A percentile compares a stretch with the other conserved stretches of the same genome.
phyloP scores from a whole-genome alignment of 2,329 filamentous ascomycete species.

The Helminthosporium solani region DNA sequence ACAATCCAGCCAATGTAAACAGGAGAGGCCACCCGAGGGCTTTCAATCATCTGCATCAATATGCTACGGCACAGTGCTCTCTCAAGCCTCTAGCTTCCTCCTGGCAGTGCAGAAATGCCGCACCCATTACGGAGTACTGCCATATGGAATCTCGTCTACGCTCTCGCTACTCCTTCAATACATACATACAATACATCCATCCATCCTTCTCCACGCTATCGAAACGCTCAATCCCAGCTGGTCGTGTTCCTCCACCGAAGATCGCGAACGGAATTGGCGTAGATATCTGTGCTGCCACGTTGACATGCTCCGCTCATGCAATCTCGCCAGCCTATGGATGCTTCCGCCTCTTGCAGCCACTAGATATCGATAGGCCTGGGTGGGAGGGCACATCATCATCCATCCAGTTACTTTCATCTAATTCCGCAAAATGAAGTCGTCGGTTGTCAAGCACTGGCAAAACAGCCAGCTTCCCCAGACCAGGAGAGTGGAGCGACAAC shows the following conservation, averaged over 20 bases:
- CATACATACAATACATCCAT: no score
- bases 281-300: constrained; percentile 7
- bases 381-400: no score
- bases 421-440: constrained; percentile 9
- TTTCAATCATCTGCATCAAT: neutral
- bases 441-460: constrained; percentile 3
- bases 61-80: no score
- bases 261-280: constrained; percentile 9
- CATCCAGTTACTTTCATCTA: neutral
- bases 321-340: constrained; percentile 2
- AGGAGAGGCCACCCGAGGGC: constrained; percentile 3
- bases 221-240: constrained; percentile 1
- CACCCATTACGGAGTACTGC: no score
- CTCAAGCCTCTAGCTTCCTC: no score
- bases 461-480: neutral
- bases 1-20: constrained; percentile 3
- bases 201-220: constrained; percentile 2
- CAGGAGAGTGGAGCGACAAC: neutral
- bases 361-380: no score
- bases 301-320: neutral
- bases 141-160: constrained; percentile 7
- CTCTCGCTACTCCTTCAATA: neutral
- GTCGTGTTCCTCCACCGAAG: constrained; percentile 1
- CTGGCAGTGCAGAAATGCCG: constrained; percentile 2
- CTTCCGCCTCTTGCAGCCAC: constrained; percentile 1